Evolutionary conservation across 75 land plant species (phyloP).

Genomic region (Sequoiadendron giganteum): DNA sequence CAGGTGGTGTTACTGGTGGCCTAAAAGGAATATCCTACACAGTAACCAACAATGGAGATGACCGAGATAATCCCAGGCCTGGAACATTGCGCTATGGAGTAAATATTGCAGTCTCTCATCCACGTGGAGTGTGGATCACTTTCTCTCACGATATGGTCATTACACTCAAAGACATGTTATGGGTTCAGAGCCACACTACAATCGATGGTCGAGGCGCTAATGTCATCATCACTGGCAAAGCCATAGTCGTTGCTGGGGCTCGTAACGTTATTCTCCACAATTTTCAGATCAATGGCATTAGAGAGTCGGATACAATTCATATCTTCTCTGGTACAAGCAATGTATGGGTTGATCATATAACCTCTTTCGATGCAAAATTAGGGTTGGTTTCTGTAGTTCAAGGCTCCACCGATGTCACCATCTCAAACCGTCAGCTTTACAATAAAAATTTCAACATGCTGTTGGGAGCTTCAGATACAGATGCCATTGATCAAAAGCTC

Average conservation of each 20-base stretch:
- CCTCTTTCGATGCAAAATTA: slow-evolving; percentile 29
- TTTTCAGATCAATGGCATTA: no score
- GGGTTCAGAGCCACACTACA: no score
- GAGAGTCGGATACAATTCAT: no score
- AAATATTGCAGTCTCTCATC: background rate
- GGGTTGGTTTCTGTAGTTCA: slow-evolving; percentile 40
- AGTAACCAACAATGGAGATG: slow-evolving; percentile 26
- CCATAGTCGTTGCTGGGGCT: no score
- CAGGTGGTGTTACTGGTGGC: slow-evolving; percentile 29
- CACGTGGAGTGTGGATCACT: slow-evolving; percentile 33
- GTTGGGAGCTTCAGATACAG: slow-evolving; percentile 38
- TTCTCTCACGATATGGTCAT: slow-evolving; percentile 26
- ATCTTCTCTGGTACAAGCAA: background rate
- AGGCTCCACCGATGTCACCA: slow-evolving; percentile 47
- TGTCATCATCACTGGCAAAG: no score
- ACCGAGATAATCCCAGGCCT: slow-evolving; percentile 9
- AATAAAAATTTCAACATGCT: slow-evolving; percentile 46
- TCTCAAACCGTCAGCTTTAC: slow-evolving; percentile 33
- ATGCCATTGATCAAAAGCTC: slow-evolving; percentile 28
- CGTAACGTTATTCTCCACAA: no score
- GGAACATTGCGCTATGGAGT: slow-evolving; percentile 44
- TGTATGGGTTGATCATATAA: slow-evolving; percentile 43
- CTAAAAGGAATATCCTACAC: slow-evolving; percentile 19
- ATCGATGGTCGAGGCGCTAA: no score
- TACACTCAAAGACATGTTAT: slow-evolving; percentile 16